Percentiles rank a stretch among this genome's conserved stretches.
Evolutionary conservation across 352 stramenopile genomes (phyloP).

Genomic region (Globisporangium paroecandrum): DNA sequence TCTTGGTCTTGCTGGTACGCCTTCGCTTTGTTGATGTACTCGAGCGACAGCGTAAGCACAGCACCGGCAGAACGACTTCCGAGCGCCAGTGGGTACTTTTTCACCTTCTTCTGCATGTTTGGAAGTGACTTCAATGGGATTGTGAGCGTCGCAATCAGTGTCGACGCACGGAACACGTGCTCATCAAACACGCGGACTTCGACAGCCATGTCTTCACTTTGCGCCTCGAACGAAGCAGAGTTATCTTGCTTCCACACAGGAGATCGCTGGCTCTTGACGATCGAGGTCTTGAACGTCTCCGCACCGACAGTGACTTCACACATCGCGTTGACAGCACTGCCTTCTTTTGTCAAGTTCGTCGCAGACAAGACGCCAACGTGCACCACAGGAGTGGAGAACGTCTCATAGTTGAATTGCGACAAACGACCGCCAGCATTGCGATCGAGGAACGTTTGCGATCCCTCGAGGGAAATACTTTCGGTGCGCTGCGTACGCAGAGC

Average conservation of each 20-base stretch:
- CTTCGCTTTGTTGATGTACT: constrained; percentile 86
- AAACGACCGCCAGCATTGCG: constrained; percentile 63
- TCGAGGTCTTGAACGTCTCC: constrained; percentile 81
- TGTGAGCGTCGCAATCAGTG: constrained; percentile 71
- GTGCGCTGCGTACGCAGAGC: constrained; percentile 62
- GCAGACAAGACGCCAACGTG: constrained; percentile 79
- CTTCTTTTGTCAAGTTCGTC: constrained; percentile 74
- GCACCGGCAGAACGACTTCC: constrained; percentile 73
- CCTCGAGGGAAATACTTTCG: constrained; percentile 62
- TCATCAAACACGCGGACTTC: constrained; percentile 84
- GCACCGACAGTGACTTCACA: constrained; percentile 80
- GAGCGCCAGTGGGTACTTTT: constrained; percentile 80
- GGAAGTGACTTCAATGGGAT: constrained; percentile 79
- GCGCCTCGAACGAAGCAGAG: constrained; percentile 75
- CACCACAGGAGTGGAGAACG: constrained; percentile 75
- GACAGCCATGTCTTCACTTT: constrained; percentile 75
- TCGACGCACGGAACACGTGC: constrained; percentile 71
- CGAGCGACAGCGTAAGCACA: constrained; percentile 69
- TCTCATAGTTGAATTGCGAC: constrained; percentile 85
- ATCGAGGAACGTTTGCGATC: constrained; percentile 53
- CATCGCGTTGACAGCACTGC: constrained; percentile 71
- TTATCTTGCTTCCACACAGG: constrained; percentile 87
- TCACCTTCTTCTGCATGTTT: constrained; percentile 82
- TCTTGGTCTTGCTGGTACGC: constrained; percentile 72
- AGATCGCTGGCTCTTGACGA: constrained; percentile 77